Evolutionary conservation across 148 eudicot genomes (phyloP).

Genomic region (Pharnaceum exiguum): DNA sequence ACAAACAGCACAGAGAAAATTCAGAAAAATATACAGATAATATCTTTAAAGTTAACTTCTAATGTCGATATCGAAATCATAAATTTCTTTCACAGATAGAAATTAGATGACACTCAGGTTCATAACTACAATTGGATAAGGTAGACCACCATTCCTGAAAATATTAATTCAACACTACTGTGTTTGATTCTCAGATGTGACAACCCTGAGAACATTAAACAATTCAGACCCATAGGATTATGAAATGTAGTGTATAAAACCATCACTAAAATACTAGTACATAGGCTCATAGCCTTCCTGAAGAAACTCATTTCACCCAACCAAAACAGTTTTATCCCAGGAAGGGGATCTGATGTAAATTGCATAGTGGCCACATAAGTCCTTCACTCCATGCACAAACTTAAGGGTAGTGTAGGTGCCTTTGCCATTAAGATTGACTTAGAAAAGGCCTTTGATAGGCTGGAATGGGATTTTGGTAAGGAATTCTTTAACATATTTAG

Average conservation of each 20-base stretch:
- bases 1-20: too few species aligned
- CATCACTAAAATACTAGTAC: neutral
- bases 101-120: too few species aligned
- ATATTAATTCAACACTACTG: neutral
- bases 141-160: neutral
- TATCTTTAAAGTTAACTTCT: too few species aligned
- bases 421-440: neutral
- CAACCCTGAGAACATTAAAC: neutral
- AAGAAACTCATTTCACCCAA: neutral
- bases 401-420: accelerated
- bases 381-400: neutral
- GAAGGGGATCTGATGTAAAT: neutral
- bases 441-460: neutral
- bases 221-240: neutral
- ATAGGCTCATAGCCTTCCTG: neutral
- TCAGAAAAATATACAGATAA: too few species aligned
- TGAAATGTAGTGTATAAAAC: neutral
- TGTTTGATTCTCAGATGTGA: neutral
- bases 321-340: neutral
- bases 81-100: too few species aligned
- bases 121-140: too few species aligned
- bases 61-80: too few species aligned
- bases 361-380: neutral
- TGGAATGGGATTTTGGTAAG: neutral
- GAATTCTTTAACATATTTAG: neutral